Conservation (phyloP, 2,329 filamentous ascomycete genomes). For the Ascochyta pisi region DNA sequence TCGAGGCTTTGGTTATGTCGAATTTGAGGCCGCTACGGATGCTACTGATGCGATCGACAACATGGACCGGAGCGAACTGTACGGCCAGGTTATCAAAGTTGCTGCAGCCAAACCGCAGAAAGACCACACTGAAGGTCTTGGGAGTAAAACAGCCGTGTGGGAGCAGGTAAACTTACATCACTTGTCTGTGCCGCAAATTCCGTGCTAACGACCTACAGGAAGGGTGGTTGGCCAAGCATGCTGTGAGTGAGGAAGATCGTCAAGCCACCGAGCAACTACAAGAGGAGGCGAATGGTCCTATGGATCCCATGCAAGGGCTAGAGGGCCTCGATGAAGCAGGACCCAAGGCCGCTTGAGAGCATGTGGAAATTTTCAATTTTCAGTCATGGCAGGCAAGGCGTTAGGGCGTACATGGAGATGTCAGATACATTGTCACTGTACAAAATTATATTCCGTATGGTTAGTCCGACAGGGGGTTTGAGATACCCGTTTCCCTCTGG, state of each 20-base stretch:
- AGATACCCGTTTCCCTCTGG: not conserved
- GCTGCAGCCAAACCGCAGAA: constrained; percentile 91
- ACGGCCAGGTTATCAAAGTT: constrained; percentile 89
- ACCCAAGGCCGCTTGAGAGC: constrained; percentile 72
- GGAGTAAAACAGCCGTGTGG: constrained; percentile 95
- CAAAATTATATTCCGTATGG: not conserved
- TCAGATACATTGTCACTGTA: constrained; percentile 14
- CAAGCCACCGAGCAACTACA: constrained; percentile 64
- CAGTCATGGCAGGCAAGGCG: constrained; percentile 20
- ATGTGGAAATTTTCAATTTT: not conserved
- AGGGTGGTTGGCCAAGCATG: constrained; percentile 88
- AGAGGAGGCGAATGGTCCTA: constrained; percentile 60
- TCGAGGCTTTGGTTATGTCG: constrained; percentile 94
- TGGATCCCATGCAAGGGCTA: constrained; percentile 94
- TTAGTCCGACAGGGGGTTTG: not conserved
- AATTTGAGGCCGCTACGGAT: constrained; percentile 86
- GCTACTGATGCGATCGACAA: constrained; percentile 97
- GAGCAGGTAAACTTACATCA: constrained; percentile 74
- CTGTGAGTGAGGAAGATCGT: constrained; percentile 80
- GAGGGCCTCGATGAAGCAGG: constrained; percentile 94
- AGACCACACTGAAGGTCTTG: constrained; percentile 83
- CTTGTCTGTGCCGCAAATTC: not conserved
- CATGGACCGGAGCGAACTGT: constrained; percentile 97
- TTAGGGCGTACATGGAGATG: constrained; percentile 26
- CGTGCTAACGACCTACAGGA: constrained; percentile 65